phyloP scores from a whole-genome alignment of 1,284 basidiomycete genomes.

The Ceratobasidium sp. region DNA sequence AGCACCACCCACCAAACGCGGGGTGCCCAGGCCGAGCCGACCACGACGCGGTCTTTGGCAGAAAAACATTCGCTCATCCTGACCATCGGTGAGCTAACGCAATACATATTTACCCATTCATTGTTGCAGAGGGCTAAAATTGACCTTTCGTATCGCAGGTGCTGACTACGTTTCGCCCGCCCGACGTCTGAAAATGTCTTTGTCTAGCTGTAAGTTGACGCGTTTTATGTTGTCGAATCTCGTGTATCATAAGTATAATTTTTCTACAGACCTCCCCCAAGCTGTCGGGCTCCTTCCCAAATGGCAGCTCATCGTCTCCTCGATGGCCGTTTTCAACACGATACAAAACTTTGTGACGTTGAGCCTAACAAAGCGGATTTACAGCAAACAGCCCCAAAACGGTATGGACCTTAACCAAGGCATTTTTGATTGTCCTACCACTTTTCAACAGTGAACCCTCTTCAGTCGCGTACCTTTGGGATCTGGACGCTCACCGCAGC shows the following conservation, averaged over 20 bases:
- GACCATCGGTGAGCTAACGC: too few relatives aligned
- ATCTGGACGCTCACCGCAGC: conserved; percentile 88
- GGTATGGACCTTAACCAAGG: conserved; percentile 48
- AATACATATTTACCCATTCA: not conserved
- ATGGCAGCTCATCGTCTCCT: conserved; percentile 84
- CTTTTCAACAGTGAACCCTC: conserved; percentile 73
- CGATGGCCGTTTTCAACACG: conserved; percentile 82
- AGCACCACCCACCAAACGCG: not conserved
- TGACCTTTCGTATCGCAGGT: not conserved
- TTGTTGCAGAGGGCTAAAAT: not conserved
- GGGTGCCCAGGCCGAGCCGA: too few relatives aligned
- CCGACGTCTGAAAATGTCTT: conserved; percentile 1
- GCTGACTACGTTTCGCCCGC: too few relatives aligned
- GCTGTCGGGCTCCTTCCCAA: conserved; percentile 75
- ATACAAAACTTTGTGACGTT: conserved; percentile 82
- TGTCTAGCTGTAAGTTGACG: conserved; percentile 11
- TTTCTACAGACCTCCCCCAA: conserved; percentile 62
- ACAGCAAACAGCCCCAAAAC: conserved; percentile 63
- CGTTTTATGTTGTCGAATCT: not conserved
- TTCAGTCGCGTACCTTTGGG: conserved; percentile 88
- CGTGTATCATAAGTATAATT: not conserved
- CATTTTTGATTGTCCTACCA: too few relatives aligned
- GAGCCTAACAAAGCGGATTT: conserved; percentile 78
- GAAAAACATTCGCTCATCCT: too few relatives aligned
- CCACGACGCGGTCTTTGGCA: conserved; percentile 17